A percentile compares a stretch with the other conserved stretches of the same genome.
These are phyloP conservation scores for Elongisporangium undulatum DNA, from an alignment of 352 stramenopile species.

Conservation along the genomic window DNA sequence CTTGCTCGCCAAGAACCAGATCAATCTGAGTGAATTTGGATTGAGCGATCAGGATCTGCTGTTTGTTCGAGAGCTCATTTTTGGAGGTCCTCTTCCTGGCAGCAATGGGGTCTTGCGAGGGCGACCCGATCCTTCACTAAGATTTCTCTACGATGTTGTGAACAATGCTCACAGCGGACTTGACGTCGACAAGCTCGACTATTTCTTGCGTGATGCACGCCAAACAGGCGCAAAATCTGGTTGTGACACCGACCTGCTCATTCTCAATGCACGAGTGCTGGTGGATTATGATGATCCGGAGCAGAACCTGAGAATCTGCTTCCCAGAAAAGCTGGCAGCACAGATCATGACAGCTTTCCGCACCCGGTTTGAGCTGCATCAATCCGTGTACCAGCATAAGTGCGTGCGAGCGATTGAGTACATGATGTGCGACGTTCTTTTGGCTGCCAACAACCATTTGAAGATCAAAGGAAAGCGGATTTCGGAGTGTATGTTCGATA, in stretches of 20 bases:
- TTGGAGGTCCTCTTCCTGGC: slow-evolving; percentile 45
- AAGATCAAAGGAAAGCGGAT: slow-evolving; percentile 61
- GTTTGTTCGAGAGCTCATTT: slow-evolving; percentile 84
- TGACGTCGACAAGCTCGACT: slow-evolving; percentile 91
- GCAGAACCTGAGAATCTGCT: slow-evolving; percentile 65
- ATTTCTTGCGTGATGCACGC: slow-evolving; percentile 82
- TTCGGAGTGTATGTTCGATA: slow-evolving; percentile 53
- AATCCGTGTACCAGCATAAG: slow-evolving; percentile 87
- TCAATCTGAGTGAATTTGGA: slow-evolving; percentile 49
- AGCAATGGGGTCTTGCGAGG: slow-evolving; percentile 26
- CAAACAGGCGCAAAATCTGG: slow-evolving; percentile 74
- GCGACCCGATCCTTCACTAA: slow-evolving; percentile 31
- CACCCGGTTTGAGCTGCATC: slow-evolving; percentile 83
- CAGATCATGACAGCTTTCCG: slow-evolving; percentile 88
- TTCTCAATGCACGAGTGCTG: slow-evolving; percentile 70
- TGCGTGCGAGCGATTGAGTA: slow-evolving; percentile 79
- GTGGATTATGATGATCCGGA: slow-evolving; percentile 42
- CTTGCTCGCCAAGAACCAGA: slow-evolving; percentile 47
- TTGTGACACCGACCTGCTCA: slow-evolving; percentile 69
- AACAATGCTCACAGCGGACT: slow-evolving; percentile 85
- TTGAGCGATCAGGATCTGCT: slow-evolving; percentile 42
- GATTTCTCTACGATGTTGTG: slow-evolving; percentile 88
- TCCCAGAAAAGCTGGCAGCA: slow-evolving; percentile 82
- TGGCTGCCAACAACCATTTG: slow-evolving; percentile 59
- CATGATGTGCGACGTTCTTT: slow-evolving; percentile 83